phyloP scores from a whole-genome alignment of 306 rosid genomes.

The Cicer cuneatum region DNA sequence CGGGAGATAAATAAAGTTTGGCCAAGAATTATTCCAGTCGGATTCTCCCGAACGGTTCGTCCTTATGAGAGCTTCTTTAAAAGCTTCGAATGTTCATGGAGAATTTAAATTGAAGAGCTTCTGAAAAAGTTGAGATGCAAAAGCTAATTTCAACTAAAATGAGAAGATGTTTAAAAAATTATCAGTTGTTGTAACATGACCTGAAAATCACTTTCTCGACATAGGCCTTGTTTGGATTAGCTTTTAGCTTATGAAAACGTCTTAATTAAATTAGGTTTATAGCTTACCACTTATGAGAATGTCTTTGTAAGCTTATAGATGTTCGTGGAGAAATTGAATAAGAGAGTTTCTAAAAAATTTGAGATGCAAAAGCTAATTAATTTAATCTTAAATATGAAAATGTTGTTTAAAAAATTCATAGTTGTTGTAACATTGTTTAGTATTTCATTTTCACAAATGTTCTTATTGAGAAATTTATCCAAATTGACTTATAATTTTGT shows the following conservation, averaged over 20 bases:
- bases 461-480: neutral
- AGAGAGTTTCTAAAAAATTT: neutral
- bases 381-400: neutral
- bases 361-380: neutral
- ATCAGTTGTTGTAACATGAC: neutral
- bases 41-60: too few relatives aligned
- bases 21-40: neutral
- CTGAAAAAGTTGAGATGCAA: neutral
- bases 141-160: neutral
- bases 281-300: neutral
- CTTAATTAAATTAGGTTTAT: neutral
- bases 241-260: neutral
- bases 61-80: neutral
- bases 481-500: neutral
- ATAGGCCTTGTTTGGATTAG: neutral
- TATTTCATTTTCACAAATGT: neutral
- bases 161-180: too few relatives aligned
- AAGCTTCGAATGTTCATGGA: conserved; percentile 7
- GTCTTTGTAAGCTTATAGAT: neutral
- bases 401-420: too few relatives aligned
- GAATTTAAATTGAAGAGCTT: neutral
- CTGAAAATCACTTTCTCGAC: conserved; percentile 8
- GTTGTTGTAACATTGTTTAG: neutral
- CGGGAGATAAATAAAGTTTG: too few relatives aligned
- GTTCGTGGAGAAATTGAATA: neutral